Evolutionary conservation across 257 asterid species (phyloP), one percentile per base, ranked within the genome.

Genomic region (Catharanthus roseus): DNA sequence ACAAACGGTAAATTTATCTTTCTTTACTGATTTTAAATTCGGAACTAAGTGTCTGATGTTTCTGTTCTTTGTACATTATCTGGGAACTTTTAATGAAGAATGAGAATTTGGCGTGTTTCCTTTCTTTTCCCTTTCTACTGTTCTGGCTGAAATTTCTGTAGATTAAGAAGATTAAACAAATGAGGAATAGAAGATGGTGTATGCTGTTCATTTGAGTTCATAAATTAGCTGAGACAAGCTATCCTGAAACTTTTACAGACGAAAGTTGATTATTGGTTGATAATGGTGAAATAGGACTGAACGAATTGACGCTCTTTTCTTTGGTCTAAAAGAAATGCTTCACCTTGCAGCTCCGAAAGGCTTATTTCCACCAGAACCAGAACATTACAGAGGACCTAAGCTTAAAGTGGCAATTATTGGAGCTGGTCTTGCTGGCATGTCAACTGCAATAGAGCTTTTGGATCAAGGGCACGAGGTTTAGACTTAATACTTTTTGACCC

Each of bases 371-470:
- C 96, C 98, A 5, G 99, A 95, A 76, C 97, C 98, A 15, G 93
- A 89, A 79, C 92, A 84, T 80, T 91, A 95, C 72, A 85, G 89
- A 38, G 99, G 99, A 42, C 98, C 99, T 6, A 91, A 89, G 90
- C 90, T 95, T 69, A 95, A 91, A 79, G 99, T 95, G 71, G 99
- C 95, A 21, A 95, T 95, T 39, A 84, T 91, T 36, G 99, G 99
- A 77, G 93, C 99, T 68, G 99, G 99, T 55, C 96, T 95, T 65
- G 97, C 99, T 56, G 99, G 98, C 78, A 95, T 95, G 99, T 95
- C 98, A 6, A 95, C 99, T 68, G 97, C 99, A 10, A 96, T 95
- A 74, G 99, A 95, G 87, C 99, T 95, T 81, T 84, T 95, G 84
- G 98, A 95, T 81, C 99, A 95, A 84, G 99, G 99, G 75, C 99